phyloP scores from a whole-genome alignment of 2,329 filamentous ascomycete genomes.

The Triangularia verruculosa region DNA sequence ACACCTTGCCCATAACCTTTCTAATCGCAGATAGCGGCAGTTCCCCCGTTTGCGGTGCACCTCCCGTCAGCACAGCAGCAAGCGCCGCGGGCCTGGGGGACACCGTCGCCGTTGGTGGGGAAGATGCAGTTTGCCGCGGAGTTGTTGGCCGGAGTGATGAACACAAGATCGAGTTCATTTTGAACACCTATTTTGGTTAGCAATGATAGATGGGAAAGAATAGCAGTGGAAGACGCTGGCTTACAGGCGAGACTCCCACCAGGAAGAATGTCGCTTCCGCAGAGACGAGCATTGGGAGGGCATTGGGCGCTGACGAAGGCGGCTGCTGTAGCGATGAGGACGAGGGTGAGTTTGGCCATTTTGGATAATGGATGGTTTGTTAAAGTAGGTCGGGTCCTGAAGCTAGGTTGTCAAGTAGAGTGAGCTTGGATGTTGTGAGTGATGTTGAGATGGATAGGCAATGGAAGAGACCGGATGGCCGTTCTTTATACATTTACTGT shows the following conservation, averaged over 20 bases:
- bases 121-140: neutral
- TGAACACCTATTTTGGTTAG: neutral
- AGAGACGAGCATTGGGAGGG: neutral
- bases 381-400: neutral
- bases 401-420: too few relatives aligned
- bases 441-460: too few relatives aligned
- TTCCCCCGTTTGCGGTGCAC: neutral
- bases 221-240: neutral
- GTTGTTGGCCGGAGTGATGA: conserved; percentile 1
- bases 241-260: neutral
- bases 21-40: neutral
- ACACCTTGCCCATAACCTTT: neutral
- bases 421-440: too few relatives aligned
- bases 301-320: neutral
- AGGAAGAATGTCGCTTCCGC: neutral
- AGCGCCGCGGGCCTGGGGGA: neutral
- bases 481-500: too few relatives aligned
- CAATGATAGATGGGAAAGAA: neutral
- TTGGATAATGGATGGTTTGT: neutral
- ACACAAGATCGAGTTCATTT: neutral
- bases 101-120: neutral
- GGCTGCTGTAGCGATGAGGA: neutral
- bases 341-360: neutral
- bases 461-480: too few relatives aligned
- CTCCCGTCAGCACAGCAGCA: neutral